Conservation (phyloP, 2,329 filamentous ascomycete genomes). For the Talaromyces verruculosus region DNA sequence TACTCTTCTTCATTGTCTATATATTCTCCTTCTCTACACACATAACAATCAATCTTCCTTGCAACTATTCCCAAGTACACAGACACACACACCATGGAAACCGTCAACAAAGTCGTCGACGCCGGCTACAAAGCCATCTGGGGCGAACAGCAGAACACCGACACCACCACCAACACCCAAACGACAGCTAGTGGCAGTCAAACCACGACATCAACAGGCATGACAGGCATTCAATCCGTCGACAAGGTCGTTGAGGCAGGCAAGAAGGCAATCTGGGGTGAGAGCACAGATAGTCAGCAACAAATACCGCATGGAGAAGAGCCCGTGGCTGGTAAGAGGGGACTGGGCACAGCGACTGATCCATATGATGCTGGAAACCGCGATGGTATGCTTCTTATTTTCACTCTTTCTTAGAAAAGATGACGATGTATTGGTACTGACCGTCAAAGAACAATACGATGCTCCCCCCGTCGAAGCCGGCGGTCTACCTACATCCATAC, state of each 20-base stretch:
- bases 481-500: neutral
- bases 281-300: constrained; percentile 32
- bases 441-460: constrained; percentile 11
- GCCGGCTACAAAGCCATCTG: constrained; percentile 44
- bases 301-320: constrained; percentile 52
- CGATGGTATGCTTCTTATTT: constrained; percentile 50
- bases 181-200: neutral
- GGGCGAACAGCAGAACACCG: constrained; percentile 13
- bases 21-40: neutral
- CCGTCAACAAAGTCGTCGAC: constrained; percentile 56
- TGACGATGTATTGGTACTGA: neutral
- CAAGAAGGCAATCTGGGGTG: constrained; percentile 53
- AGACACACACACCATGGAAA: constrained; percentile 58
- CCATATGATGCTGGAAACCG: constrained; percentile 78
- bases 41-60: neutral
- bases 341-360: constrained; percentile 65
- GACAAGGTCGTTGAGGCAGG: constrained; percentile 52
- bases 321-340: constrained; percentile 69
- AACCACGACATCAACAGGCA: constrained; percentile 3
- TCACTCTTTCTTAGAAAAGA: neutral
- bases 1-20: neutral
- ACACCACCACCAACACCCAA: neutral
- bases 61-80: neutral
- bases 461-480: constrained; percentile 3
- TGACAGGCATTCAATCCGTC: constrained; percentile 11